Conservation (phyloP, 768 basidiomycete genomes). For the Fomitopsis serialis region DNA sequence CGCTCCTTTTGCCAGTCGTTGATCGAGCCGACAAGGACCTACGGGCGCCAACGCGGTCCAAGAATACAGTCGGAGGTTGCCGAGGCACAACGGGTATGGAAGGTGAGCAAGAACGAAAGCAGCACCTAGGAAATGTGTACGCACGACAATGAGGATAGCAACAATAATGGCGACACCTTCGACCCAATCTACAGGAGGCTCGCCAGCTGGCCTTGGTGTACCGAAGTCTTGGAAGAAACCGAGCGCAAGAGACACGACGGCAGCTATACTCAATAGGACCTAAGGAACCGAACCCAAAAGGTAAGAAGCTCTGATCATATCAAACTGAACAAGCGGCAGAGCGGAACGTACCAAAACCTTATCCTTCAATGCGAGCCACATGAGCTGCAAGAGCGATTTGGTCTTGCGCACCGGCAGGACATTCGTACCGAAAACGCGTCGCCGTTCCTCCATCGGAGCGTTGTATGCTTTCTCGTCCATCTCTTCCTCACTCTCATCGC, state of each 20-base stretch:
- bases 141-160: slow-evolving; percentile 69
- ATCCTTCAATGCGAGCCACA: slow-evolving; percentile 62
- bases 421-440: slow-evolving; percentile 48
- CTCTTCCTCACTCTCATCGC: slow-evolving; percentile 5
- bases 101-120: background rate
- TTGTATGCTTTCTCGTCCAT: slow-evolving; percentile 21
- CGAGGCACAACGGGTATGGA: background rate
- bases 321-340: background rate
- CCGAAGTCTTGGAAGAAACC: slow-evolving; percentile 96
- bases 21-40: slow-evolving; percentile 87
- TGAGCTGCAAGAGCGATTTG: slow-evolving; percentile 46
- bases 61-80: background rate
- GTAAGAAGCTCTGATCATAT: background rate
- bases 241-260: slow-evolving; percentile 86
- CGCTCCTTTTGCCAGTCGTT: slow-evolving; percentile 99
- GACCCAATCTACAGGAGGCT: slow-evolving; percentile 93
- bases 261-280: slow-evolving; percentile 89
- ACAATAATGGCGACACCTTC: slow-evolving; percentile 85
- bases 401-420: slow-evolving; percentile 40
- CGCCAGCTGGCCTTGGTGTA: slow-evolving; percentile 43
- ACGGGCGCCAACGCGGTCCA: background rate
- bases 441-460: slow-evolving; percentile 36
- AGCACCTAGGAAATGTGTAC: slow-evolving; percentile 10
- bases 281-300: slow-evolving; percentile 26
- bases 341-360: slow-evolving; percentile 48